Conservation (phyloP, 768 basidiomycete species). For the Russula sp. region DNA sequence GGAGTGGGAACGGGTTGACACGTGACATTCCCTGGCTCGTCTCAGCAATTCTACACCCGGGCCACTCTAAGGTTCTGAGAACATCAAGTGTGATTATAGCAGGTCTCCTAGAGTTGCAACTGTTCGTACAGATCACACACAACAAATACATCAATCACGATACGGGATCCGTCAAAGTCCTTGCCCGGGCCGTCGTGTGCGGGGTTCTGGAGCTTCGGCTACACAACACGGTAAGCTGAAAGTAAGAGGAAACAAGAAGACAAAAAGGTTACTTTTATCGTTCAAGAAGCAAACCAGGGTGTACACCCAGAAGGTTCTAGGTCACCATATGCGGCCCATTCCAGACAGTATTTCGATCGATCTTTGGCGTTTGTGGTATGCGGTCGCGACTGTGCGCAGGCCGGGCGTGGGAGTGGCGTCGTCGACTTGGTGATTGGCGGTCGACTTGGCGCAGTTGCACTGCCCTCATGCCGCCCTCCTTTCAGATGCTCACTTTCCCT, state of each 20-base stretch:
- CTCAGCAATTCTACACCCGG: no score
- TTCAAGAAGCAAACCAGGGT: conserved; percentile 12
- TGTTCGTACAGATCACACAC: no score
- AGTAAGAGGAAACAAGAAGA: not conserved
- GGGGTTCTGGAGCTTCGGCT: not conserved
- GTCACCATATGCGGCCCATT: conserved; percentile 14
- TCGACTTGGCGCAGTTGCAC: not conserved
- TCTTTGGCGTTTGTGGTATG: conserved; percentile 4
- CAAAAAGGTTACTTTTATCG: not conserved
- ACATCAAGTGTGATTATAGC: no score
- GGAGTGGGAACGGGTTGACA: no score
- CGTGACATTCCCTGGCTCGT: no score
- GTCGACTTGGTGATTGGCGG: not conserved
- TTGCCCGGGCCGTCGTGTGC: no score
- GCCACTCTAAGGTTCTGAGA: no score
- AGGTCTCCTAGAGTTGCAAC: no score
- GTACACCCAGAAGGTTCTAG: conserved; percentile 10
- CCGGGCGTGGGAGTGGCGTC: not conserved
- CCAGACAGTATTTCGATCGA: not conserved
- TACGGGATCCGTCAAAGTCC: no score
- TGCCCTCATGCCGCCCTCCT: not conserved
- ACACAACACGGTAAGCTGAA: not conserved
- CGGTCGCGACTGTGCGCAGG: not conserved
- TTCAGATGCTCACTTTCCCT: not conserved
- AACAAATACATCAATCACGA: no score